phyloP scores from a whole-genome alignment of 2,329 filamentous ascomycete species.

The Scytalidium lignicola region DNA sequence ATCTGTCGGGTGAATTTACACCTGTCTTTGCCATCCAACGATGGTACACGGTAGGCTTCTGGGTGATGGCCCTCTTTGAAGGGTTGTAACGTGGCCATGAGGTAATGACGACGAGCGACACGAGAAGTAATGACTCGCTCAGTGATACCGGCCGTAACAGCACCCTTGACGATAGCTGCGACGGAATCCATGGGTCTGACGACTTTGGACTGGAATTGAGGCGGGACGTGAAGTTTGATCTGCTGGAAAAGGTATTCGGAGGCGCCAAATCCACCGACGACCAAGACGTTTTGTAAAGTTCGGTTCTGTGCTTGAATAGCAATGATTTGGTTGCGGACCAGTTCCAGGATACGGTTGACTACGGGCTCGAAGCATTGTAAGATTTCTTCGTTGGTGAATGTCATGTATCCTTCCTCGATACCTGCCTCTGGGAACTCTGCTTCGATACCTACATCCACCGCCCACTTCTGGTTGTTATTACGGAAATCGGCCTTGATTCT shows the following conservation, averaged over 20 bases:
- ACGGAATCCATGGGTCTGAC: constrained; percentile 99
- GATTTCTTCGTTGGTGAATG: constrained; percentile 98
- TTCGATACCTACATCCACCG: constrained; percentile 97
- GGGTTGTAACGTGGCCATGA: constrained; percentile 97
- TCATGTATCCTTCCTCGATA: constrained; percentile 99
- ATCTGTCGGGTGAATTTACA: constrained; percentile 99
- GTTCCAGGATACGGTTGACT: constrained; percentile 91
- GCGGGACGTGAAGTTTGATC: constrained; percentile 96
- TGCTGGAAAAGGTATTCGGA: constrained; percentile 99
- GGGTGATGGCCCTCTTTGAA: constrained; percentile 99
- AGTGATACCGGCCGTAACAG: constrained; percentile 95
- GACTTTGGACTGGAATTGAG: constrained; percentile 97
- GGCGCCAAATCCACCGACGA: constrained; percentile 96
- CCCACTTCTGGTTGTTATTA: constrained; percentile 99
- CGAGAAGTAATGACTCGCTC: constrained; percentile 95
- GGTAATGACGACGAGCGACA: constrained; percentile 94
- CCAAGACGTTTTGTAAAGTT: constrained; percentile 88
- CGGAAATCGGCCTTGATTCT: constrained; percentile 99
- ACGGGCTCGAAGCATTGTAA: constrained; percentile 98
- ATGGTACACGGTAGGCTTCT: constrained; percentile 95
- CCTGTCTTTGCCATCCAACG: constrained; percentile 91
- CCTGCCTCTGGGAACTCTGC: constrained; percentile 95
- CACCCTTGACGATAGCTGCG: constrained; percentile 96
- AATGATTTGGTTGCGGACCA: constrained; percentile 97
- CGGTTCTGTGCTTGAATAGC: constrained; percentile 97